Percentiles rank a stretch among this genome's conserved stretches.
Conservation (phyloP, 1,284 basidiomycete genomes). For the Austropuccinia psidii region DNA sequence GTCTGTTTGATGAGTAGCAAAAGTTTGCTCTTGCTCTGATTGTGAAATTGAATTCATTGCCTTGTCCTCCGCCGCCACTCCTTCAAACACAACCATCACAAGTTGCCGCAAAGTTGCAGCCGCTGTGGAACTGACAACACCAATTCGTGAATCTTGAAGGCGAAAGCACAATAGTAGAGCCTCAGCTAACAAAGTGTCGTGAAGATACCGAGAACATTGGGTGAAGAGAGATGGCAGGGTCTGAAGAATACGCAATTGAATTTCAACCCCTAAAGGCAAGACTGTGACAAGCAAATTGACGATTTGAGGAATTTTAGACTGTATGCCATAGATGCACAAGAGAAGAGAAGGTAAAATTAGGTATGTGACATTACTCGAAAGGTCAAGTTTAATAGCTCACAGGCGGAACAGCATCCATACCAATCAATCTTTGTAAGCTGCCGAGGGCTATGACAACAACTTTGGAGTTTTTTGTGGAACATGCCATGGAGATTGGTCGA, state of each 20-base stretch:
- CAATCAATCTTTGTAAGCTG: slow-evolving; percentile 81
- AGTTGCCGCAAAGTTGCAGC: slow-evolving; percentile 91
- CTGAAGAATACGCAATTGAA: slow-evolving; percentile 83
- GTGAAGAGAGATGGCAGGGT: slow-evolving; percentile 81
- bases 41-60: slow-evolving; percentile 44
- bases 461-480: slow-evolving; percentile 85
- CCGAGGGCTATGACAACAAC: slow-evolving; percentile 85
- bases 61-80: slow-evolving; percentile 70
- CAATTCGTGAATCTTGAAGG: slow-evolving; percentile 86
- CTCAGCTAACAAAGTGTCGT: slow-evolving; percentile 69
- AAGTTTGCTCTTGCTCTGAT: neutral
- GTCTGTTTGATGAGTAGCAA: too few relatives aligned
- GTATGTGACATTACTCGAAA: neutral
- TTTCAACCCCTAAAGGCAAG: slow-evolving; percentile 87
- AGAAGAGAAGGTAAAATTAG: neutral
- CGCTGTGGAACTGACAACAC: slow-evolving; percentile 92
- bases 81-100: slow-evolving; percentile 96
- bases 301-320: slow-evolving; percentile 66
- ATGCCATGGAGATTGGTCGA: slow-evolving; percentile 84
- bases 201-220: slow-evolving; percentile 65
- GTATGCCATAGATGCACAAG: slow-evolving; percentile 39
- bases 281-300: slow-evolving; percentile 73
- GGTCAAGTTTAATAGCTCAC: slow-evolving; percentile 42
- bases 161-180: slow-evolving; percentile 85
- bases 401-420: slow-evolving; percentile 69